Conservation (phyloP, 768 basidiomycete species). For the Tubosaeta brunneosetosa region DNA sequence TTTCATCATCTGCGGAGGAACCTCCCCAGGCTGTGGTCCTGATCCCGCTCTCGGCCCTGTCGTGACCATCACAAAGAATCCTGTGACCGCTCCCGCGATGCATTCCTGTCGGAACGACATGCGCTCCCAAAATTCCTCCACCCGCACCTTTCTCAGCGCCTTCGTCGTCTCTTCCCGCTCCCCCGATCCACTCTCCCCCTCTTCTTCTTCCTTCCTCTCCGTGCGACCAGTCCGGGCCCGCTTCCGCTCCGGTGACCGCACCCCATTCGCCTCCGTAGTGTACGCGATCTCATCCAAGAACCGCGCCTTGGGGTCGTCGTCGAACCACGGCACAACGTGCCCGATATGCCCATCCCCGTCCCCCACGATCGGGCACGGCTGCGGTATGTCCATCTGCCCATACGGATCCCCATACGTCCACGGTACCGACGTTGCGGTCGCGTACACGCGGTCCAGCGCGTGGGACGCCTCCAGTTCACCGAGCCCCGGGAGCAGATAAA, state of each 20-base stretch:
- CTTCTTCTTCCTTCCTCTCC: conserved; percentile 14
- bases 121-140: conserved; percentile 94
- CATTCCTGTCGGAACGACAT: conserved; percentile 98
- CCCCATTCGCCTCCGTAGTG: conserved; percentile 53
- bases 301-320: conserved; percentile 95
- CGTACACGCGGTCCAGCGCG: conserved; percentile 41
- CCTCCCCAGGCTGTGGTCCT: conserved; percentile 52
- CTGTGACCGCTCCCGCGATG: conserved; percentile 82
- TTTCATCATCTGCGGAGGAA: conserved; percentile 61
- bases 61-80: conserved; percentile 77
- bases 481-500: conserved; percentile 69
- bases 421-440: conserved; percentile 16
- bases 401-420: conserved; percentile 88
- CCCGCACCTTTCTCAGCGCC: conserved; percentile 53
- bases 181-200: conserved; percentile 25
- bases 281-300: conserved; percentile 89
- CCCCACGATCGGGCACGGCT: conserved; percentile 41
- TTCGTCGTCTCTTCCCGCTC: conserved; percentile 41
- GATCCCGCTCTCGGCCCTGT: conserved; percentile 25
- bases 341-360: conserved; percentile 43
- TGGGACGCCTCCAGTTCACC: conserved; percentile 62
- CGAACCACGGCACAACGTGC: conserved; percentile 80
- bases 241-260: conserved; percentile 61
- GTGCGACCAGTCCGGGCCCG: conserved; percentile 37
- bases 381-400: conserved; percentile 36